These are phyloP conservation scores for Ophiostoma quercus DNA, from an alignment of 2,329 filamentous ascomycete species.

Conservation along the genomic window DNA sequence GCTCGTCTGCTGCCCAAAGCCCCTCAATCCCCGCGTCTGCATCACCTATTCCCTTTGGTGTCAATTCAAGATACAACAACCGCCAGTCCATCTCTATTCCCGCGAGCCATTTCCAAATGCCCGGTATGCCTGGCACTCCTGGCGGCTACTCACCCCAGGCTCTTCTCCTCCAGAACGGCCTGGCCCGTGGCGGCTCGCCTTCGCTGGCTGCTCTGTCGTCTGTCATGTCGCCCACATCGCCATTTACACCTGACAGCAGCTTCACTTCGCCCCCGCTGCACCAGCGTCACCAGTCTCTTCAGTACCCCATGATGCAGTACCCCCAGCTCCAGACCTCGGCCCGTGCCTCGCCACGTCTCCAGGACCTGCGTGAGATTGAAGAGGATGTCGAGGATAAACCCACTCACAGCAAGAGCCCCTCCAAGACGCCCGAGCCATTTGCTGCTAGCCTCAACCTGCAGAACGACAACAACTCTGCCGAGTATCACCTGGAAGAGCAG, in stretches of 20 bases:
- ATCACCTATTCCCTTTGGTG: slow-evolving; percentile 64
- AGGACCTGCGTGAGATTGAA: slow-evolving; percentile 69
- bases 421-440: slow-evolving; percentile 49
- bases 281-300: slow-evolving; percentile 55
- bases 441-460: slow-evolving; percentile 69
- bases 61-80: slow-evolving; percentile 57
- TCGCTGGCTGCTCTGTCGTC: slow-evolving; percentile 50
- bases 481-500: slow-evolving; percentile 78
- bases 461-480: slow-evolving; percentile 76
- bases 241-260: slow-evolving; percentile 52
- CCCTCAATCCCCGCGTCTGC: slow-evolving; percentile 59
- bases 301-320: slow-evolving; percentile 52
- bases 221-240: slow-evolving; percentile 60
- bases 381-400: slow-evolving; percentile 47
- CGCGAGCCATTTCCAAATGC: slow-evolving; percentile 59
- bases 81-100: slow-evolving; percentile 68
- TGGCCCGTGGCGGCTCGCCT: slow-evolving; percentile 59
- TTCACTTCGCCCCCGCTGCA: slow-evolving; percentile 42
- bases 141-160: slow-evolving; percentile 55
- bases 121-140: slow-evolving; percentile 57
- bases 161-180: slow-evolving; percentile 47
- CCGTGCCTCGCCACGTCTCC: slow-evolving; percentile 57
- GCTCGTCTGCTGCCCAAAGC: slow-evolving; percentile 56
- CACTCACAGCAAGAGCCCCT: slow-evolving; percentile 44
- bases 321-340: slow-evolving; percentile 53